phyloP scores from a whole-genome alignment of 2,329 filamentous ascomycete genomes.

The Hymenoscyphus fructigenus region DNA sequence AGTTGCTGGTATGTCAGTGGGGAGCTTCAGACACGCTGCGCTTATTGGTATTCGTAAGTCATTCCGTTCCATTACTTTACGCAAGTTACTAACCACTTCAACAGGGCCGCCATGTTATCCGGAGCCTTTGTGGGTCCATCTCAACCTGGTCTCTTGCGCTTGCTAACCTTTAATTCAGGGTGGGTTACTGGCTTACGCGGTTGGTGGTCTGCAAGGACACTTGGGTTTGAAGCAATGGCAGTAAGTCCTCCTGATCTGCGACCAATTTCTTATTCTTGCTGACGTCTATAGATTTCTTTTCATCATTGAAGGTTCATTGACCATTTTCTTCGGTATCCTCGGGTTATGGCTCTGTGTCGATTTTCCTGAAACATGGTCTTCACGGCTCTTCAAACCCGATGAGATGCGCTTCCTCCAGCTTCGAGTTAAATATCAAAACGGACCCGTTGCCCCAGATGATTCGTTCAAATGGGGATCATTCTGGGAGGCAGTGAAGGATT shows the following conservation, averaged over 20 bases:
- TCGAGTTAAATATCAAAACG: slow-evolving; percentile 17
- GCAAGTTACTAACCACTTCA: neutral
- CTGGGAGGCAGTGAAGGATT: slow-evolving; percentile 38
- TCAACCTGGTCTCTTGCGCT: too few relatives aligned
- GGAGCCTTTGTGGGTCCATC: neutral
- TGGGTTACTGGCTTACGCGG: neutral
- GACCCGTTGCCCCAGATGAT: slow-evolving; percentile 16
- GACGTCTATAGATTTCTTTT: neutral
- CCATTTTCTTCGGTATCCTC: slow-evolving; percentile 19
- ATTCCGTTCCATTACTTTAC: too few relatives aligned
- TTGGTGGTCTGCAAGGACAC: neutral
- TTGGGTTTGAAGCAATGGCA: neutral
- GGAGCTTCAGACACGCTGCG: neutral
- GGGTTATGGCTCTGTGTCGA: slow-evolving; percentile 34
- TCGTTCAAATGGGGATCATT: slow-evolving; percentile 30
- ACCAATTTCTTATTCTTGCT: neutral
- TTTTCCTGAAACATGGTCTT: slow-evolving; percentile 31
- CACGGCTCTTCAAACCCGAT: slow-evolving; percentile 31
- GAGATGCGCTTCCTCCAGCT: slow-evolving; percentile 35
- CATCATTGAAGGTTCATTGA: neutral
- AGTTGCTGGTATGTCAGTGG: neutral
- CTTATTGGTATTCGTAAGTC: neutral
- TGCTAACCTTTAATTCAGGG: neutral
- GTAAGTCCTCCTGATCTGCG: neutral
- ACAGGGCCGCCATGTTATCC: neutral